phyloP scores from a whole-genome alignment of 2,329 filamentous ascomycete species.

The Aspergillus pseudonomiae region DNA sequence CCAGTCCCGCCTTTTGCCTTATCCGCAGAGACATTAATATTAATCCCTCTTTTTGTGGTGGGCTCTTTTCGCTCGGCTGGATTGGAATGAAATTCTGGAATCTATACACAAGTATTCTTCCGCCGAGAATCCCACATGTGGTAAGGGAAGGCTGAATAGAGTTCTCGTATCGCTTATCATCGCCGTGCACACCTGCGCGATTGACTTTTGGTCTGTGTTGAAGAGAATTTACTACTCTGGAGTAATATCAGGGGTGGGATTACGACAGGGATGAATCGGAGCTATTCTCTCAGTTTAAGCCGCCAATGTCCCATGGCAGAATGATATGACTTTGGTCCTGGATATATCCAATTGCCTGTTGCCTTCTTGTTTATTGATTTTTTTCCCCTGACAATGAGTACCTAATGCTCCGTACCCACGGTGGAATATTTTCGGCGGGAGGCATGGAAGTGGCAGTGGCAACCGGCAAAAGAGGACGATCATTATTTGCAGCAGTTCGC shows the following conservation, averaged over 20 bases:
- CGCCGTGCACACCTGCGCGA: neutral
- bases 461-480: neutral
- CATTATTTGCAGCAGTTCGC: neutral
- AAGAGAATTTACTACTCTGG: neutral
- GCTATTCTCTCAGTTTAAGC: neutral
- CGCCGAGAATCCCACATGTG: neutral
- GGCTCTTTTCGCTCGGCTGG: neutral
- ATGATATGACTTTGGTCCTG: neutral
- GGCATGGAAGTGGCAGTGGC: neutral
- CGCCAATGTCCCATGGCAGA: neutral
- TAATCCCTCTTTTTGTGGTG: neutral
- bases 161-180: conserved; percentile 5
- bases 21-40: neutral
- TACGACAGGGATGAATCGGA: neutral
- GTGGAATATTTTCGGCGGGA: neutral
- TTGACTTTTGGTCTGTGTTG: conserved; percentile 4
- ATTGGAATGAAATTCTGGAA: neutral
- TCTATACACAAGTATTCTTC: neutral
- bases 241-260: neutral
- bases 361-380: neutral
- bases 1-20: conserved; percentile 6
- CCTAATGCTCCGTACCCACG: too few relatives aligned
- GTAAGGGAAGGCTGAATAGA: neutral
- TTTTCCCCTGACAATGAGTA: neutral
- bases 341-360: neutral